Evolutionary conservation across 352 stramenopile genomes (phyloP).

Genomic region (Pythium scleroteichum): DNA sequence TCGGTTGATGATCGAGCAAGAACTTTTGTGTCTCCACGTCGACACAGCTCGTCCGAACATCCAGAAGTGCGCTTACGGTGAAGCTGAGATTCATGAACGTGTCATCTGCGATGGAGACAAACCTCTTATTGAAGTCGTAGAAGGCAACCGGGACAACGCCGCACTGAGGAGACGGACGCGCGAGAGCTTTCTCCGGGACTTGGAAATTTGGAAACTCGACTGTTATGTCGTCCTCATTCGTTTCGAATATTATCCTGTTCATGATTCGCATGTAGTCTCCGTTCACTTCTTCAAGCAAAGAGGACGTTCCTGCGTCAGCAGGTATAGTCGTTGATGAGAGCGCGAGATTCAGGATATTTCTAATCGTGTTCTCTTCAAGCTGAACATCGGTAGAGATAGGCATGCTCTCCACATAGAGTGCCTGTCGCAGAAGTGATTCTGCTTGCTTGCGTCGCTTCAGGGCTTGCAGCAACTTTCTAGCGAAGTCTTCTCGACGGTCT

Average conservation of each 20-base stretch:
- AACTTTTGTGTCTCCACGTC: constrained; percentile 61
- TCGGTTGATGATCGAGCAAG: constrained; percentile 68
- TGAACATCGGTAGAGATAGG: constrained; percentile 64
- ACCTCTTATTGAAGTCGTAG: constrained; percentile 78
- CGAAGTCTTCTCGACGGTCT: constrained; percentile 52
- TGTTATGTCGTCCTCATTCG: constrained; percentile 61
- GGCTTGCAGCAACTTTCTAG: constrained; percentile 39
- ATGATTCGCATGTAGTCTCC: constrained; percentile 91
- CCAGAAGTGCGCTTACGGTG: constrained; percentile 67
- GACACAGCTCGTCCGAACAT: constrained; percentile 70
- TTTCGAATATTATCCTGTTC: constrained; percentile 92
- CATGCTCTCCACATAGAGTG: constrained; percentile 78
- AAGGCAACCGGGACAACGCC: constrained; percentile 50
- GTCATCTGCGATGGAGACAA: constrained; percentile 54
- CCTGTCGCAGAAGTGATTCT: constrained; percentile 60
- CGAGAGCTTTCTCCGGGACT: constrained; percentile 32
- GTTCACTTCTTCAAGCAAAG: constrained; percentile 89
- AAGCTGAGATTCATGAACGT: constrained; percentile 74
- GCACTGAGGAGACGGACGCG: constrained; percentile 37
- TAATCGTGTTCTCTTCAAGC: constrained; percentile 67
- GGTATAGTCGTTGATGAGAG: constrained; percentile 58
- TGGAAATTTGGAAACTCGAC: constrained; percentile 57
- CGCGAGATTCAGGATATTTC: constrained; percentile 70
- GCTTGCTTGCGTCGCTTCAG: constrained; percentile 54
- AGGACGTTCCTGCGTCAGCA: constrained; percentile 53